These are phyloP conservation scores for Psilocybe cyanescens DNA, from an alignment of 768 basidiomycete species.

Conservation along the genomic window DNA sequence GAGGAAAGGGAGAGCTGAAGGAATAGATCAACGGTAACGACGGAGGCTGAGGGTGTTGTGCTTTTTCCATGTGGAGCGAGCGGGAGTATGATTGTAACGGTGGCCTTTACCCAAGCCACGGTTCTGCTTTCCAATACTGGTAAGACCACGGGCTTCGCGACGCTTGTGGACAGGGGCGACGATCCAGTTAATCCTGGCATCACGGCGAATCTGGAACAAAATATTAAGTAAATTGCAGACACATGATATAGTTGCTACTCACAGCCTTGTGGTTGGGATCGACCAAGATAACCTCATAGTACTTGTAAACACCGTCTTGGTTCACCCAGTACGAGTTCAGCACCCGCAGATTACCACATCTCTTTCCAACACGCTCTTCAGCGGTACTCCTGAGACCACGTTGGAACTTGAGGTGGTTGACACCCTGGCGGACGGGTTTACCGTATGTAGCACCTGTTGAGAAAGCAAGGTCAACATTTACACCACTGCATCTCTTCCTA, in stretches of 20 bases:
- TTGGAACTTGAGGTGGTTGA: constrained; percentile 99
- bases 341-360: constrained; percentile 96
- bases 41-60: constrained; percentile 97
- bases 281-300: constrained; percentile 98
- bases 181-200: constrained; percentile 99
- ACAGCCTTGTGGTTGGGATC: constrained; percentile 95
- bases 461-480: neutral
- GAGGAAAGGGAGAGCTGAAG: constrained; percentile 26
- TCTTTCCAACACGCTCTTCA: constrained; percentile 96
- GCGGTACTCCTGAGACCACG: constrained; percentile 90
- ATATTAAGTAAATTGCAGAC: constrained; percentile 8
- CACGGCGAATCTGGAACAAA: constrained; percentile 77
- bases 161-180: constrained; percentile 98
- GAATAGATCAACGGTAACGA: constrained; percentile 74
- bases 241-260: constrained; percentile 33
- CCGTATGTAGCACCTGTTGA: constrained; percentile 90
- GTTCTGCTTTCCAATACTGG: constrained; percentile 97
- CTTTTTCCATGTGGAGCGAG: constrained; percentile 92
- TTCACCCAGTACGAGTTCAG: constrained; percentile 99
- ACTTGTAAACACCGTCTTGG: constrained; percentile 98
- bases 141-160: constrained; percentile 96
- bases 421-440: constrained; percentile 99
- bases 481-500: neutral
- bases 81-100: constrained; percentile 91
- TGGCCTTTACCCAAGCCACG: constrained; percentile 97